Evolutionary conservation across 2,329 filamentous ascomycete genomes (phyloP).

Genomic region (Cordyceps fumosorosea): DNA sequence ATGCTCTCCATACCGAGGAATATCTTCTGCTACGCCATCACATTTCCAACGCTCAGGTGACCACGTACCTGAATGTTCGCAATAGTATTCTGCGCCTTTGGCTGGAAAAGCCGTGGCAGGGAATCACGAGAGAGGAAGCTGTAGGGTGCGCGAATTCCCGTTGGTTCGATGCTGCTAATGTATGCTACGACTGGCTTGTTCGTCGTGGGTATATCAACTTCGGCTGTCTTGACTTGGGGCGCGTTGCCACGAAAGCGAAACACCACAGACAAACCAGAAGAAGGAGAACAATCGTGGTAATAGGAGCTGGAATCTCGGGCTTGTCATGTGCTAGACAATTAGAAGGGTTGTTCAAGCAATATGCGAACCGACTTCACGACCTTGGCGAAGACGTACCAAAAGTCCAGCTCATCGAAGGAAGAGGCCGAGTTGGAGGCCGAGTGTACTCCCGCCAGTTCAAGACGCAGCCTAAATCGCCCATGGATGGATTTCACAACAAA

Average conservation of each 20-base stretch:
- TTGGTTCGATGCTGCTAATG: slow-evolving; percentile 82
- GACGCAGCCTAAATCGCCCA: slow-evolving; percentile 49
- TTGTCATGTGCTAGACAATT: slow-evolving; percentile 88
- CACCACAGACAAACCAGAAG: slow-evolving; percentile 26
- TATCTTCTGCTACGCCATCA: slow-evolving; percentile 73
- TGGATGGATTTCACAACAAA: slow-evolving; percentile 47
- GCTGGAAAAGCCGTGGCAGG: slow-evolving; percentile 77
- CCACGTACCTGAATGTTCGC: slow-evolving; percentile 90
- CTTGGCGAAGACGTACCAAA: slow-evolving; percentile 62
- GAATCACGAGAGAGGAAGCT: slow-evolving; percentile 77
- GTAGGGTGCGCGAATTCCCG: slow-evolving; percentile 82
- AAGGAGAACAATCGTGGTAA: slow-evolving; percentile 71
- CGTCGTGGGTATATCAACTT: slow-evolving; percentile 94
- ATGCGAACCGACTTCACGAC: slow-evolving; percentile 59
- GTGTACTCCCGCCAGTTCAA: slow-evolving; percentile 75
- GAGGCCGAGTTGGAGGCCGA: slow-evolving; percentile 79
- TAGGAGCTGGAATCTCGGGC: slow-evolving; percentile 92
- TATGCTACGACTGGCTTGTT: slow-evolving; percentile 89
- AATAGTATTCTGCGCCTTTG: slow-evolving; percentile 90
- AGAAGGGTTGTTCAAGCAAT: slow-evolving; percentile 77
- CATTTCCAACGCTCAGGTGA: slow-evolving; percentile 83
- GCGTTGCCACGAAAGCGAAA: slow-evolving; percentile 34
- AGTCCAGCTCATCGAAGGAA: slow-evolving; percentile 79
- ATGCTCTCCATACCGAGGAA: slow-evolving; percentile 78
- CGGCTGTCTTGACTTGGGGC: slow-evolving; percentile 73